Evolutionary conservation across 345 rosid genomes (phyloP).

Genomic region (Ailanthus altissimus): DNA sequence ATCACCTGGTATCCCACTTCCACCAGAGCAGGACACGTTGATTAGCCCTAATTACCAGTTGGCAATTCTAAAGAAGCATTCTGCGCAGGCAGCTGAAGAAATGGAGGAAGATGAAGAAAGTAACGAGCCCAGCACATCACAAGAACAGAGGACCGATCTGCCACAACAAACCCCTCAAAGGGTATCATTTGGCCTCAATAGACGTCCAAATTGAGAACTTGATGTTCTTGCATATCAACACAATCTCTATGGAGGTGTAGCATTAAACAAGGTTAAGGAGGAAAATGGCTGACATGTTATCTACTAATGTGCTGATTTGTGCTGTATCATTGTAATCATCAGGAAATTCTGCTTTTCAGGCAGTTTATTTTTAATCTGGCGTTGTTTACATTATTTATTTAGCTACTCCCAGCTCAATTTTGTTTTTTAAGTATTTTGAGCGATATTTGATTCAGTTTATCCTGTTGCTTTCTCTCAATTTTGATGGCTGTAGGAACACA

Average conservation of each 20-base stretch:
- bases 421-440: neutral
- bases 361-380: neutral
- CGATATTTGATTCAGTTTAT: neutral
- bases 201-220: conserved; percentile 46
- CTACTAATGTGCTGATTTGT: neutral
- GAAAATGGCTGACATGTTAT: neutral
- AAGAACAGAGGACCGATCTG: conserved; percentile 48
- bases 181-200: conserved; percentile 73
- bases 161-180: conserved; percentile 52
- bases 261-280: neutral
- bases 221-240: neutral
- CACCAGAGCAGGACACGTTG: conserved; percentile 82
- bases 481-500: neutral
- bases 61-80: conserved; percentile 56
- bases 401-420: neutral
- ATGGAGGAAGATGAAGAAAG: conserved; percentile 76
- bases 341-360: neutral
- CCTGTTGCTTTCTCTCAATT: neutral
- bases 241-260: neutral
- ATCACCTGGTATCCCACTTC: conserved; percentile 76
- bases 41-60: conserved; percentile 83
- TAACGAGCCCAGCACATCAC: conserved; percentile 53
- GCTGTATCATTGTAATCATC: neutral
- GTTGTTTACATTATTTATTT: neutral
- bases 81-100: conserved; percentile 62